Conservation (phyloP, 352 stramenopile species). For the Phytopythium litorale region DNA sequence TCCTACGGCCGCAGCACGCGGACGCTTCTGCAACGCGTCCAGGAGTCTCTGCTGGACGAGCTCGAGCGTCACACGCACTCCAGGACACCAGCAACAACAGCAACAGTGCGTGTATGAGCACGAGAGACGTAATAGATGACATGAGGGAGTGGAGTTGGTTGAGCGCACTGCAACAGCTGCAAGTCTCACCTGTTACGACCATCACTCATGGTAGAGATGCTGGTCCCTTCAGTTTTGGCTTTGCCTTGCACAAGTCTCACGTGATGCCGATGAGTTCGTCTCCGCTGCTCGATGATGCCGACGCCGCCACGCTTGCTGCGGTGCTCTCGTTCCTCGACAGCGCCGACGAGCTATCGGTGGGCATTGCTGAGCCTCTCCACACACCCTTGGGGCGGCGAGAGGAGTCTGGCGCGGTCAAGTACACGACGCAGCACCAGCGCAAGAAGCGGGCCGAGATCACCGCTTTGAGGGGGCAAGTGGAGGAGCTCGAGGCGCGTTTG, state of each 20-base stretch:
- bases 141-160: too few relatives aligned
- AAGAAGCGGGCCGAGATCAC: neutral
- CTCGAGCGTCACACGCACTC: neutral
- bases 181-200: too few relatives aligned
- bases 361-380: neutral
- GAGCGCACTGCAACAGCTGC: too few relatives aligned
- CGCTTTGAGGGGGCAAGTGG: neutral
- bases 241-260: too few relatives aligned
- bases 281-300: neutral
- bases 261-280: neutral
- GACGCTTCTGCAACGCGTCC: neutral
- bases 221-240: too few relatives aligned
- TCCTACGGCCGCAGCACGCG: neutral
- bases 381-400: neutral
- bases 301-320: neutral
- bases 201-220: too few relatives aligned
- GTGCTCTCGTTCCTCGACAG: neutral
- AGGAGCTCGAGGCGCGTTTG: neutral
- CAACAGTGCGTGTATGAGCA: too few relatives aligned
- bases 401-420: neutral
- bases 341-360: neutral
- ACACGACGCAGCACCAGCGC: neutral
- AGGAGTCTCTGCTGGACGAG: slow-evolving; percentile 2
- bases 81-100: neutral
- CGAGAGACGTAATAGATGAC: too few relatives aligned